phyloP scores from a whole-genome alignment of 495 filamentous ascomycete species.

The Aspergillus panamensis region DNA sequence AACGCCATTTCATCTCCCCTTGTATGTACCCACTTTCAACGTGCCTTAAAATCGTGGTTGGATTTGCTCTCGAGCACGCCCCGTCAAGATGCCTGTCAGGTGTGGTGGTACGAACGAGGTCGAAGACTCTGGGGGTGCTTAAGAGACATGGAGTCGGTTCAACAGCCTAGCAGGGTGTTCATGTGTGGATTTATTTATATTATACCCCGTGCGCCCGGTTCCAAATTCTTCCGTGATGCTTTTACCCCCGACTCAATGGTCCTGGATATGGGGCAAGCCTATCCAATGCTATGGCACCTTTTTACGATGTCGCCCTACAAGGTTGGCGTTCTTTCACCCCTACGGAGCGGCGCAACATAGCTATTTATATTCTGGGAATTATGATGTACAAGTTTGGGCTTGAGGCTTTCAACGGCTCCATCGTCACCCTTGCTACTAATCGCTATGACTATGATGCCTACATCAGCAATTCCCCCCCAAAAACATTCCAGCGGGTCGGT shows the following conservation, averaged over 20 bases:
- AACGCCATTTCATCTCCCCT: neutral
- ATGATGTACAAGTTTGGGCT: slow-evolving; percentile 45
- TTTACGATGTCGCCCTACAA: slow-evolving; percentile 12
- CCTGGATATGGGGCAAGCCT: slow-evolving; percentile 9
- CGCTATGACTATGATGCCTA: slow-evolving; percentile 41
- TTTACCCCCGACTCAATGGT: neutral
- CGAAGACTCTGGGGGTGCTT: neutral
- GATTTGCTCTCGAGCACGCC: slow-evolving; percentile 11
- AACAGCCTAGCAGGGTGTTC: neutral
- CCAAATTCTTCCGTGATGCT: neutral
- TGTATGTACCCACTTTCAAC: slow-evolving; percentile 5
- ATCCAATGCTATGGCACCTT: slow-evolving; percentile 14
- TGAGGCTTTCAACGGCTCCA: slow-evolving; percentile 43
- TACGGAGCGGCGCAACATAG: slow-evolving; percentile 37
- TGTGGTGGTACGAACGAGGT: slow-evolving; percentile 3
- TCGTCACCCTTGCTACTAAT: slow-evolving; percentile 42
- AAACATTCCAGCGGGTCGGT: slow-evolving; percentile 43
- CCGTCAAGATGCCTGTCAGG: slow-evolving; percentile 14
- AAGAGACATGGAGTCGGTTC: neutral
- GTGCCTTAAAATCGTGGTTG: slow-evolving; percentile 6
- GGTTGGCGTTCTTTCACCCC: slow-evolving; percentile 27
- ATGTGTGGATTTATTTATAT: slow-evolving; percentile 12
- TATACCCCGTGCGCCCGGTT: neutral
- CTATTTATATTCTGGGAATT: slow-evolving; percentile 35
- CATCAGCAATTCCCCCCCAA: slow-evolving; percentile 22